A percentile compares a stretch with the other conserved stretches of the same genome.
Conservation (phyloP, 1,139 yeast genomes). For the Tardiomyces blankii region DNA sequence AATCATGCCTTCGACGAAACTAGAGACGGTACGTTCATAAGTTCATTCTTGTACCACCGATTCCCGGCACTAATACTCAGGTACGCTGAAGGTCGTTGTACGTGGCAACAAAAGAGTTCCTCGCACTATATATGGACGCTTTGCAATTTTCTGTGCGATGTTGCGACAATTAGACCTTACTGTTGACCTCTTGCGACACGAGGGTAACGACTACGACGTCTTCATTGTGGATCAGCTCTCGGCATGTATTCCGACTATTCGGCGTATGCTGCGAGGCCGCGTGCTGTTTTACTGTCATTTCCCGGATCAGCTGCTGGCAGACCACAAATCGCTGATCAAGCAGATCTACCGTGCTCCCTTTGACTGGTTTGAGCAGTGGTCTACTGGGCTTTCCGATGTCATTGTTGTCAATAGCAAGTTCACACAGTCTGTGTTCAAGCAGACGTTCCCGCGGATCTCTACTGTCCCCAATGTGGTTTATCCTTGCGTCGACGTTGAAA, state of each 20-base stretch:
- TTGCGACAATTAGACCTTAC: conserved; percentile 68
- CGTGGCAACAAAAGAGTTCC: conserved; percentile 74
- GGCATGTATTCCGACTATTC: conserved; percentile 68
- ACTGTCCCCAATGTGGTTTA: conserved; percentile 61
- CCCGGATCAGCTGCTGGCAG: conserved; percentile 78
- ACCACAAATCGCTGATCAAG: conserved; percentile 44
- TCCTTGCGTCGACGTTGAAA: conserved; percentile 63
- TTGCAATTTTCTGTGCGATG: conserved; percentile 75
- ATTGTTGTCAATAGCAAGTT: conserved; percentile 82
- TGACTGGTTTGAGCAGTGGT: conserved; percentile 68
- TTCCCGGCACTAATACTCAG: not conserved
- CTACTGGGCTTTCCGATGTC: conserved; percentile 66
- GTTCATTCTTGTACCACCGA: not conserved
- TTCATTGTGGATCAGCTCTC: conserved; percentile 84
- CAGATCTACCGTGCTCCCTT: conserved; percentile 68
- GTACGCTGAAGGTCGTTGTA: conserved; percentile 50
- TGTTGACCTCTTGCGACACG: conserved; percentile 31
- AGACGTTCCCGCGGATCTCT: conserved; percentile 44
- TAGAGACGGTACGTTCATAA: conserved; percentile 24
- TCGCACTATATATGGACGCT: conserved; percentile 48
- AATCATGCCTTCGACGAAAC: conserved; percentile 89
- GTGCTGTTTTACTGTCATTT: conserved; percentile 88
- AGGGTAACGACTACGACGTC: conserved; percentile 46
- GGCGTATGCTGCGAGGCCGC: conserved; percentile 30
- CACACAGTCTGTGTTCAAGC: conserved; percentile 57